Percentiles rank a stretch among this genome's conserved stretches.
Evolutionary conservation across 2,329 filamentous ascomycete genomes (phyloP).

Genomic region (Exophiala mesophila): DNA sequence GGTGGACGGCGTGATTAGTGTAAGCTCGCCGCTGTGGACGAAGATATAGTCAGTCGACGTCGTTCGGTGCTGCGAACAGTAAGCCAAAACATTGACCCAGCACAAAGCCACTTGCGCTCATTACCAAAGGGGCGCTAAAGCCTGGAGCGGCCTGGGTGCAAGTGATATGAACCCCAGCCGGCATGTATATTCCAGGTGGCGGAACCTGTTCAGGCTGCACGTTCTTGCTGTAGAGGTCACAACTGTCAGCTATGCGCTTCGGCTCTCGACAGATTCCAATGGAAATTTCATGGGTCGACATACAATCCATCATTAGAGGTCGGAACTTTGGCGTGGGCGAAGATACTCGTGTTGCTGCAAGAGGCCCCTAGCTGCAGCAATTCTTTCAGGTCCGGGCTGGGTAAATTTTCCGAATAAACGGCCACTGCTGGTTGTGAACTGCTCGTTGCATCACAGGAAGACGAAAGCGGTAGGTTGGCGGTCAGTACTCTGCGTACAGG

Average conservation of each 20-base stretch:
- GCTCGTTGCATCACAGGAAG: neutral
- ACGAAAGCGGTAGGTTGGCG: neutral
- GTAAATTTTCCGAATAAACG: neutral
- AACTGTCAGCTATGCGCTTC: neutral
- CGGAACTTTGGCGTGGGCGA: neutral
- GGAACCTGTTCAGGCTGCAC: neutral
- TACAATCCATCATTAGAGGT: constrained; percentile 1
- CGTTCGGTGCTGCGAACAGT: neutral
- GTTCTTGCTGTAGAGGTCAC: neutral
- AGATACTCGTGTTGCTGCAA: neutral
- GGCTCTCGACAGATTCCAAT: neutral
- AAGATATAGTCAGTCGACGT: constrained; percentile 1
- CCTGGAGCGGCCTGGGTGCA: neutral
- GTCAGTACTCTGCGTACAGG: neutral
- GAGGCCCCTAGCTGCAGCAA: neutral
- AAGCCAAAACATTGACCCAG: neutral
- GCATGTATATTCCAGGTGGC: constrained; percentile 1
- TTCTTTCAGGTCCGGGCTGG: neutral
- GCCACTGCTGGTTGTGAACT: neutral
- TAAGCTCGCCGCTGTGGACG: neutral
- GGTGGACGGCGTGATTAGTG: neutral
- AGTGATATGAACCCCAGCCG: neutral
- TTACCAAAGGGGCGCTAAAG: neutral
- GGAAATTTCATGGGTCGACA: neutral
- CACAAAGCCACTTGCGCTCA: neutral